A percentile compares a stretch with the other conserved stretches of the same genome.
Evolutionary conservation across 352 stramenopile genomes (phyloP).

Genomic region (Globisporangium megalacanthum): DNA sequence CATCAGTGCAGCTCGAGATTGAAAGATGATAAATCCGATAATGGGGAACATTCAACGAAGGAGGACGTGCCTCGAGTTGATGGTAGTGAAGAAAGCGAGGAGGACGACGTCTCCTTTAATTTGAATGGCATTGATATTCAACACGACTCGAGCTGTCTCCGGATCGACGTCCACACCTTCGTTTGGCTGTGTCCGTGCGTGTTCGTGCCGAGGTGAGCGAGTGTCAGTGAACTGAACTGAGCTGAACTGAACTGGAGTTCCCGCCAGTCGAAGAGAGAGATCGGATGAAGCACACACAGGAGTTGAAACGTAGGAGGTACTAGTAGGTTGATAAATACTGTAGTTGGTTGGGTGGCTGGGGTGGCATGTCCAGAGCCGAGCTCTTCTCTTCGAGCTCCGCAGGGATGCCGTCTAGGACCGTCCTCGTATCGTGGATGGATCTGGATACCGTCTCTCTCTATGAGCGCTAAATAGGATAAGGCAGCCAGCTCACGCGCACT

Average conservation of each 20-base stretch:
- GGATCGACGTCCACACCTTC: too few species aligned
- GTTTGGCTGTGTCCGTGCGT: too few species aligned
- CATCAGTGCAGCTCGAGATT: neutral
- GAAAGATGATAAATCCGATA: neutral
- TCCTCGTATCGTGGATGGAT: too few species aligned
- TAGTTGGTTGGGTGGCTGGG: neutral
- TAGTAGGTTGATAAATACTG: slow-evolving; percentile 4
- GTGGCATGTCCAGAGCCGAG: neutral
- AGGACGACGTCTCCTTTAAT: too few species aligned
- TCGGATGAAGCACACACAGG: too few species aligned
- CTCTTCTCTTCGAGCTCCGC: slow-evolving; percentile 13
- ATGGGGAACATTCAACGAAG: neutral
- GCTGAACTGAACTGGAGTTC: too few species aligned
- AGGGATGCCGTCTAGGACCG: neutral
- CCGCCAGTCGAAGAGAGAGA: too few species aligned
- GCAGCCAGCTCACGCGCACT: slow-evolving; percentile 8
- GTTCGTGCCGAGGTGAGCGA: too few species aligned
- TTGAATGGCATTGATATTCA: too few species aligned
- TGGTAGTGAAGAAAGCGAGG: neutral
- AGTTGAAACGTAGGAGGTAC: neutral
- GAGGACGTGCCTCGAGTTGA: neutral
- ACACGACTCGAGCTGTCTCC: too few species aligned
- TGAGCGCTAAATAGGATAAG: neutral
- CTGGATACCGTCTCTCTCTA: neutral
- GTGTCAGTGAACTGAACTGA: too few species aligned